Evolutionary conservation across 768 basidiomycete species (phyloP).

Genomic region (Phanerochaete carnosa): DNA sequence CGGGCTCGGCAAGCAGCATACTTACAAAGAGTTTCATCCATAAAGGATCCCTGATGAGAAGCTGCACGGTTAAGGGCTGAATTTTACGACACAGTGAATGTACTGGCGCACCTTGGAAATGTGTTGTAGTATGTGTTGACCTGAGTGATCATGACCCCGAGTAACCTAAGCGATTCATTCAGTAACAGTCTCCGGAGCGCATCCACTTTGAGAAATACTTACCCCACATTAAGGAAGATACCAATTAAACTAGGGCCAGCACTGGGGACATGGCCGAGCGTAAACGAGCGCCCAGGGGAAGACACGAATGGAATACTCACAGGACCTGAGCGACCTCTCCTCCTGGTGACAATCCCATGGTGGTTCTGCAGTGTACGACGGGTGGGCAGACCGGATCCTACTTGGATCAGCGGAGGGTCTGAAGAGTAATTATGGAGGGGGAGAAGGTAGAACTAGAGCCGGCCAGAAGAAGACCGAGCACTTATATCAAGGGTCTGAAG

Average conservation of each 20-base stretch:
- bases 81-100: neutral
- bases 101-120: slow-evolving; percentile 7
- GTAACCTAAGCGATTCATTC: slow-evolving; percentile 7
- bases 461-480: neutral
- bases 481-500: neutral
- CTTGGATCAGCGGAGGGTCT: neutral
- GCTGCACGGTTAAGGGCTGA: neutral
- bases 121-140: slow-evolving; percentile 9
- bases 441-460: neutral
- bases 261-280: slow-evolving; percentile 12
- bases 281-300: neutral
- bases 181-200: neutral
- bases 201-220: neutral
- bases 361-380: neutral
- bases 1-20: neutral
- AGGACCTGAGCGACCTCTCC: slow-evolving; percentile 1
- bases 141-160: slow-evolving; percentile 12
- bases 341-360: neutral
- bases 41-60: slow-evolving; percentile 13
- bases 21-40: slow-evolving; percentile 22
- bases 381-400: neutral
- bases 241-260: slow-evolving; percentile 12
- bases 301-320: neutral
- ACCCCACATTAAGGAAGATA: slow-evolving; percentile 11
- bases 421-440: neutral